Base-by-base conservation (phyloP, 768 basidiomycete species). In the Lactarius deliciosus region DNA sequence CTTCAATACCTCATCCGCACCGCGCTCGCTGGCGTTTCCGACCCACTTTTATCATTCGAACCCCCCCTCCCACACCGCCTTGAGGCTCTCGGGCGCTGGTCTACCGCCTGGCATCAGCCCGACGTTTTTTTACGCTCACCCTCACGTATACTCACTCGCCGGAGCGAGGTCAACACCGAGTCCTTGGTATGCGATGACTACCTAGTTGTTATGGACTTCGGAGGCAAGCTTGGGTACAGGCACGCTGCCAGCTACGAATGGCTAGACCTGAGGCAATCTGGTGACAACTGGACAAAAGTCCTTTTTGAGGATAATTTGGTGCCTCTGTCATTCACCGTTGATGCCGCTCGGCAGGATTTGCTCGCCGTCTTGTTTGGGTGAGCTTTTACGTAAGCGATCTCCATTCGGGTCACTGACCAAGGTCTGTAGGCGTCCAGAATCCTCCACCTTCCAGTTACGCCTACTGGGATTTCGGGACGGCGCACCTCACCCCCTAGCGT, bases 1-100 rank as follows among this genome's bases (percentile, higher is more conserved):
- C 34, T 66, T 40, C 61, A 53, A 50, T 66, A 62, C 38, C 36
- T 66, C 47, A 55, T 63, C 45, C 57, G 16, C 1, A 55, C 47
- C 7, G 50, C 47, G 0, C 32, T 67, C 15, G 18, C 30, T 18
- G 61, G 57, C 25, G 61, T 54, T 54, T 34, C 22, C 32, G 61
- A 67, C 40, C 54, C 61, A 15, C 38, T 62, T 0, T 8, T 18
- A 11, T 25, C 32, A 7, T 57, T 55, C 2, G 61, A 25, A 5
- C 47, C 30, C 9, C 22, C 61, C 16, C 30, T 66, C 9, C 16
- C 7, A 2, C 18, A 41, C 34, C 65, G 60, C 28, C 60, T 62
- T 6, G 45, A 38, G 3, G 45, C 43, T 2, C 56, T 62, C 34
- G 0, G 25, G 22, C 61, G 57, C 10, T 63, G 50, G 66, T 62